Conservation (phyloP, 2,329 filamentous ascomycete genomes). For the Monosporascus ibericus region DNA sequence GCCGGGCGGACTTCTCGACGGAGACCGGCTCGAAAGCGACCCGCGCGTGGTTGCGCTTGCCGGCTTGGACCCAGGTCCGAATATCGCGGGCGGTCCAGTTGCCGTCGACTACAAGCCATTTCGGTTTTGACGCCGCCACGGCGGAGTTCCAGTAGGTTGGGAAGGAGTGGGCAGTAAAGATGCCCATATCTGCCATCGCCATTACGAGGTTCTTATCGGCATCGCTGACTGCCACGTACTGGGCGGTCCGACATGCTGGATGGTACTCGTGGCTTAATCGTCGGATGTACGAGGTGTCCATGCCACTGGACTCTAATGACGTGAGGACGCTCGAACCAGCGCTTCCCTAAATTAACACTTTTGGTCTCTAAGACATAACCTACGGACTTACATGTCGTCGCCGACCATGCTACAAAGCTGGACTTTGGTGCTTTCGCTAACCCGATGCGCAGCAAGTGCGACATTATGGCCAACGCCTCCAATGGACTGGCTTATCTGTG, state of each 20-base stretch:
- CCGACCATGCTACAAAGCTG: conserved; percentile 76
- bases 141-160: conserved; percentile 54
- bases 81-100: conserved; percentile 73
- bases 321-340: conserved; percentile 69
- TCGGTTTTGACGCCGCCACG: conserved; percentile 51
- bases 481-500: conserved; percentile 72
- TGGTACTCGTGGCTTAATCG: conserved; percentile 42
- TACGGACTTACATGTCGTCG: conserved; percentile 58
- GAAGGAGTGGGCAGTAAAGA: conserved; percentile 57
- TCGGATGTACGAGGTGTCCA: conserved; percentile 59
- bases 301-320: conserved; percentile 56
- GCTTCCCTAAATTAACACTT: conserved; percentile 28
- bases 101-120: conserved; percentile 77
- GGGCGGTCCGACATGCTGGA: conserved; percentile 64
- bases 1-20: conserved; percentile 64
- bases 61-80: conserved; percentile 59
- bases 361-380: background rate
- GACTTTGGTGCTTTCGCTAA: conserved; percentile 54
- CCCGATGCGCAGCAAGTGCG: conserved; percentile 71
- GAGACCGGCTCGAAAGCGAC: conserved; percentile 89
- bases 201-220: conserved; percentile 75
- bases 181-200: conserved; percentile 93
- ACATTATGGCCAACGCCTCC: conserved; percentile 93
- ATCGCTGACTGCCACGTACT: conserved; percentile 90
- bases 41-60: conserved; percentile 46